These are phyloP conservation scores for Syncephalis plumigaleata DNA, from an alignment of 371 early-diverging fungal genomes.

Conservation along the genomic window DNA sequence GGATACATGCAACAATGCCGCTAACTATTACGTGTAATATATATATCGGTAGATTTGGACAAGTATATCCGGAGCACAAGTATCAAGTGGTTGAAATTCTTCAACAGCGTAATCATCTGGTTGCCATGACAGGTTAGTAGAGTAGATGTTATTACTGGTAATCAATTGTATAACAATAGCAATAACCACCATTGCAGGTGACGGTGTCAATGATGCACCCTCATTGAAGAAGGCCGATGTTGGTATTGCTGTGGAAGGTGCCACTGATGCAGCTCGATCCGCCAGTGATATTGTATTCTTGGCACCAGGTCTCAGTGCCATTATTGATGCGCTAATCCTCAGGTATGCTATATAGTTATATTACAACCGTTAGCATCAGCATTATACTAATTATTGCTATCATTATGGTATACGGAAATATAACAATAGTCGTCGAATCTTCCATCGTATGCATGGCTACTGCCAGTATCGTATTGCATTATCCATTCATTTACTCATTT, in stretches of 20 bases:
- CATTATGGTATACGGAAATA: not conserved
- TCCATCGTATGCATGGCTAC: conserved; percentile 44
- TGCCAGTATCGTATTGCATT: conserved; percentile 12
- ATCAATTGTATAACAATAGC: too few relatives aligned
- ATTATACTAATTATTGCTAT: not conserved
- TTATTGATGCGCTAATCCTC: conserved; percentile 41
- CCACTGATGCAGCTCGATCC: conserved; percentile 48
- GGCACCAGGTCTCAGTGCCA: conserved; percentile 54
- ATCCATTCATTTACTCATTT: conserved; percentile 8
- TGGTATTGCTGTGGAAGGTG: conserved; percentile 46
- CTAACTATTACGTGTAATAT: too few relatives aligned
- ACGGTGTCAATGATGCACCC: conserved; percentile 92
- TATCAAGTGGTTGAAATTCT: conserved; percentile 79
- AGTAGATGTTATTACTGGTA: too few relatives aligned
- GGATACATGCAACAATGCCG: too few relatives aligned
- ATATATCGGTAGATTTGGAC: conserved; percentile 46
- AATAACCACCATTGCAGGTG: conserved; percentile 38
- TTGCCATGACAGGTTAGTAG: conserved; percentile 66
- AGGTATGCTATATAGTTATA: too few relatives aligned
- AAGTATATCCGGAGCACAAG: conserved; percentile 76
- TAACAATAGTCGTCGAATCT: conserved; percentile 29
- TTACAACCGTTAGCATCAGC: too few relatives aligned
- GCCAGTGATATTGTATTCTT: conserved; percentile 60
- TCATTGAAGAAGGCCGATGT: conserved; percentile 74
- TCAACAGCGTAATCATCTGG: conserved; percentile 58